Conservation (phyloP, 768 basidiomycete genomes). For the Hericium alpestre region DNA sequence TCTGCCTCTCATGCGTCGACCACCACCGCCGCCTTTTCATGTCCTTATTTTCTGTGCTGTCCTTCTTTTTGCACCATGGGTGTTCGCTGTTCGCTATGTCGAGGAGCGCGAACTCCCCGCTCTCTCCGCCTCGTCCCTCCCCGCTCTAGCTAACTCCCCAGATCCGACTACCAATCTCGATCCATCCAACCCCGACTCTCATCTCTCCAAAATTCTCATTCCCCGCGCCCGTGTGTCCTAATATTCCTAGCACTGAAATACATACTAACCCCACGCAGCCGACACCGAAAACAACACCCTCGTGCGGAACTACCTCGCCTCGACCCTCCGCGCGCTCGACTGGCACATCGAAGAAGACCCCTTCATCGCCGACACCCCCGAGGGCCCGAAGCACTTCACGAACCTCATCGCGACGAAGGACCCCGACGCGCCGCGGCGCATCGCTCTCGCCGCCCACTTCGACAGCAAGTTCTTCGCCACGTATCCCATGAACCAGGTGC, state of each 20-base stretch:
- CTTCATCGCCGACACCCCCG: conserved; percentile 73
- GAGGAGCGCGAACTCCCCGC: conserved; percentile 27
- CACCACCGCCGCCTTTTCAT: neutral
- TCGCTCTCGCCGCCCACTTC: conserved; percentile 86
- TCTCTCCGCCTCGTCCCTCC: conserved; percentile 43
- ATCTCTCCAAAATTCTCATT: conserved; percentile 77
- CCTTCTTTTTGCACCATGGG: conserved; percentile 3
- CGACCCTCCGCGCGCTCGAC: conserved; percentile 55
- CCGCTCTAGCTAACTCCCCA: conserved; percentile 37
- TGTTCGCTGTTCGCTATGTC: conserved; percentile 17
- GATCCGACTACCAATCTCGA: conserved; percentile 66
- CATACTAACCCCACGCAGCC: conserved; percentile 26
- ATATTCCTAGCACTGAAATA: conserved; percentile 5
- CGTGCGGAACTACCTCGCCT: conserved; percentile 74
- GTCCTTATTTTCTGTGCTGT: neutral
- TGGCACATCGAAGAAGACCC: conserved; percentile 86
- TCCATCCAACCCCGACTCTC: conserved; percentile 51
- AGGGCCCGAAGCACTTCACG: conserved; percentile 68
- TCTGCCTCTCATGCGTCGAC: too few relatives aligned
- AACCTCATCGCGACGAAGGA: conserved; percentile 96
- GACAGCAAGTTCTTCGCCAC: conserved; percentile 82
- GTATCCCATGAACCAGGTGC: conserved; percentile 67
- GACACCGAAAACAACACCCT: conserved; percentile 70
- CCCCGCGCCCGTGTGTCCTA: conserved; percentile 61
- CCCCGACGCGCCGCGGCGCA: conserved; percentile 65